Evolutionary conservation across 2,329 filamentous ascomycete species (phyloP), one percentile per base, ranked within the genome.

Genomic region (Ophioceras dolichostomum): DNA sequence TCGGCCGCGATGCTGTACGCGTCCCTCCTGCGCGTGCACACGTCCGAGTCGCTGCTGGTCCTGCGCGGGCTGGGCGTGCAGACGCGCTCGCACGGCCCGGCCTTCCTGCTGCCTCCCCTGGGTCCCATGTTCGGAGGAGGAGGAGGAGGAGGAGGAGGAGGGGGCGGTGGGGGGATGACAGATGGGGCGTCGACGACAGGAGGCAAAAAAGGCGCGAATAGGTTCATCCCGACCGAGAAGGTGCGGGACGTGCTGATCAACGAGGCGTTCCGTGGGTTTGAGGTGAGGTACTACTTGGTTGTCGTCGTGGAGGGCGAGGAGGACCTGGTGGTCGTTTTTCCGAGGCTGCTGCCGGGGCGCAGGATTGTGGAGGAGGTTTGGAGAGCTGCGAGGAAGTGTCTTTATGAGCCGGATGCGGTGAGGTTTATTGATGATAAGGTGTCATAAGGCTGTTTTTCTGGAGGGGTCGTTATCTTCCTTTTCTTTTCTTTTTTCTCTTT

Each of bases 181-280:
- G 47, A 32, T 46, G 43, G 30, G 50, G 44, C 10, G 12, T 33
- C 21, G 28, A 20, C 8, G 28, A 30, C 10, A 17, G 39, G 35
- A 16, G 36, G 43, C 14, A 10, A 17, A 2, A 28, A 27, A 16
- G 41, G 39, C 14, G 36, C 31, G 29, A 28, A 30, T 33, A 59
- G 71, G 39, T 71, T 79, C 57, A 96, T 98, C 41, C 89, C 91
- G 1, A 94, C 89, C 0, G 83, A 82, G 32, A 79, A 85, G 59
- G 93, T 98, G 40, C 84, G 84, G 53, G 91, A 98, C 55, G 80
- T 98, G 39, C 76, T 95, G 38, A 83, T 98, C 36, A 87, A 95
- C 55, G 91, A 98, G 64, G 91, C 88, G 4, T 96, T 96, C 59
- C 76, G 76, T 40, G 88, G 88, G 1, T 94, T 95, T 51, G 85